Evolutionary conservation across 2,329 filamentous ascomycete species (phyloP).

Genomic region (Claviceps monticola): DNA sequence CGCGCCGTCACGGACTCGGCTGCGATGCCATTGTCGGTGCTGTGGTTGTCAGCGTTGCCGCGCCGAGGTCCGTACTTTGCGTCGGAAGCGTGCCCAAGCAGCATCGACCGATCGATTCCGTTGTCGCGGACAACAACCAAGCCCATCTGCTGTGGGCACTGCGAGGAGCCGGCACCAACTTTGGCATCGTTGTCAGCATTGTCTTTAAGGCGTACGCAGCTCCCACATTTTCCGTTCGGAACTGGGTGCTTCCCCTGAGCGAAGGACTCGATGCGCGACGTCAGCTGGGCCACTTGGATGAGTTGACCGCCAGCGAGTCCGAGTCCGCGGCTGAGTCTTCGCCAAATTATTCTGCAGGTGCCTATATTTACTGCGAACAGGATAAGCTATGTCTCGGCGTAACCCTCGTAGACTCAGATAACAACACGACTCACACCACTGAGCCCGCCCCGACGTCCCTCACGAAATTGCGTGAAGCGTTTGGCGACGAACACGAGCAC

Average conservation of each 20-base stretch:
- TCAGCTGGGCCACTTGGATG: neutral
- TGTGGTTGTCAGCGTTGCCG: constrained; percentile 37
- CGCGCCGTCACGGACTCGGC: constrained; percentile 39
- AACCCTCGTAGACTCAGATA: neutral
- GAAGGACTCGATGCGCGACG: constrained; percentile 7
- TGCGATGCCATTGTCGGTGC: constrained; percentile 49
- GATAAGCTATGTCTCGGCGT: neutral
- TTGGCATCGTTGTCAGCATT: constrained; percentile 42
- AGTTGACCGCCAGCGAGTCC: neutral
- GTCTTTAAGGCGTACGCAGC: constrained; percentile 32
- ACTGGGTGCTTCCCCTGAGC: constrained; percentile 26
- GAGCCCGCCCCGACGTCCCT: neutral
- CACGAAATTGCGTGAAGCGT: constrained; percentile 7
- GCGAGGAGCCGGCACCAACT: constrained; percentile 44
- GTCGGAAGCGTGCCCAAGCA: constrained; percentile 32
- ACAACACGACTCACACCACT: neutral
- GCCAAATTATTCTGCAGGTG: neutral
- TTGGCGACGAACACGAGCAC: constrained; percentile 19
- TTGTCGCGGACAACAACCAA: constrained; percentile 29
- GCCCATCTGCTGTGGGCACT: constrained; percentile 42
- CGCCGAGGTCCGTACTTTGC: constrained; percentile 30
- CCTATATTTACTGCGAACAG: neutral
- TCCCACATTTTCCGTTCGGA: constrained; percentile 24
- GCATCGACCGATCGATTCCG: neutral
- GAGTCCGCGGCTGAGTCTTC: neutral